phyloP scores from a whole-genome alignment of 2,329 filamentous ascomycete genomes.

The Ascochyta rabiei region DNA sequence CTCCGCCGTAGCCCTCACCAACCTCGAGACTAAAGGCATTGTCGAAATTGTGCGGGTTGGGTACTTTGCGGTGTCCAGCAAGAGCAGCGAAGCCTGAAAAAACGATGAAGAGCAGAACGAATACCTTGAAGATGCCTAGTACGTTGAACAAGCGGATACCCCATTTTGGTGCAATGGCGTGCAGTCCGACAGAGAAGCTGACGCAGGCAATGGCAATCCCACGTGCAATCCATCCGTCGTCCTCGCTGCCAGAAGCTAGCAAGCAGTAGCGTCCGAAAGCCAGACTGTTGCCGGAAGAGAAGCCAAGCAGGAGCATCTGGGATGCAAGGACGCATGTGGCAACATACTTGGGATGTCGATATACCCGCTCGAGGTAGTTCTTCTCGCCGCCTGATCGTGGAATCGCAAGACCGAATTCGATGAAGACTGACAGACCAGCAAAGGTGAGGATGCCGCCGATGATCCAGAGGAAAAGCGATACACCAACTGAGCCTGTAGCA shows the following conservation, averaged over 20 bases:
- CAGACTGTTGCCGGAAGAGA: constrained; percentile 64
- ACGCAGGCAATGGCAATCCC: constrained; percentile 55
- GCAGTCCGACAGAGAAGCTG: constrained; percentile 62
- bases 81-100: constrained; percentile 58
- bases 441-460: constrained; percentile 61
- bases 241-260: constrained; percentile 57
- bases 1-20: constrained; percentile 43
- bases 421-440: constrained; percentile 65
- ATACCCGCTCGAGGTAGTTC: constrained; percentile 70
- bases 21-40: constrained; percentile 59
- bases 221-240: constrained; percentile 63
- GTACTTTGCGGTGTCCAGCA: constrained; percentile 42
- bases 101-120: constrained; percentile 65
- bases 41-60: constrained; percentile 63
- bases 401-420: constrained; percentile 68
- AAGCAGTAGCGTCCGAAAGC: constrained; percentile 66
- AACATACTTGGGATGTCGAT: constrained; percentile 63
- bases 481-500: constrained; percentile 61
- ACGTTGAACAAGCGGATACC: constrained; percentile 65
- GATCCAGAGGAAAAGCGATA: constrained; percentile 61
- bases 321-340: constrained; percentile 65
- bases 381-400: constrained; percentile 69
- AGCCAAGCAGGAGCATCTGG: constrained; percentile 67
- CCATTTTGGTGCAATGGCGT: constrained; percentile 61
- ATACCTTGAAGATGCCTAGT: constrained; percentile 66